Base-by-base conservation (phyloP, 2,329 filamentous ascomycete species). In the Diaporthe sp. region DNA sequence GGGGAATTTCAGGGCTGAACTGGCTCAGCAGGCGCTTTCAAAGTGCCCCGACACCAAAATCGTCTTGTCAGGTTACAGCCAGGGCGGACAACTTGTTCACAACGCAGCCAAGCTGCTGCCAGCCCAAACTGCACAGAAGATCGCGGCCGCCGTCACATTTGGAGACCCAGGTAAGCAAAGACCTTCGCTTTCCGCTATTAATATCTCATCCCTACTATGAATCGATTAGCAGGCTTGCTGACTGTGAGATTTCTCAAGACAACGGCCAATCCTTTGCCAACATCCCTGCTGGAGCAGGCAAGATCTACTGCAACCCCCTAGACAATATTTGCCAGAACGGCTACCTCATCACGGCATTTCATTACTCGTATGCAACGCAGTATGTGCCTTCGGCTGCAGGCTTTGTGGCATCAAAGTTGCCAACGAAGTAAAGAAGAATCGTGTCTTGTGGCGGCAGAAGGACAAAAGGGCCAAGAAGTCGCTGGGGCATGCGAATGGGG, bases 61-160 rank as follows among this genome's bases (percentile, higher is more conserved):
- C 38, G 81, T 85, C 12, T 79, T 86, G 77, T 80, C 83, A 17
- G 84, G 84, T 8, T 86, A 78, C 30, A 76, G 74, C 50, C 78
- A 79, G 72, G 78, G 78, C 13, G 77, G 75, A 4, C 77, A 78
- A 52, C 72, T 79, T 19, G 78, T 78, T 17, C 78, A 78, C 74
- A 78, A 78, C n/a, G 76, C 78, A 8, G 73, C 69, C 38, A 52
- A 58, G 40, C 30, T 69, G 33, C 52, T 75, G 19, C 42, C 73
- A 1, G 52, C 60, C 5, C 17, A 61, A 9, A n/a, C 47, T 4
- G 33, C 33, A 19, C 22, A 45, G 47, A 68, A 69, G 19, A 40
- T 74, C 33, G 69, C 70, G 22, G 69, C 58, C 10, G 73, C 73
- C 3, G 54, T 73, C n/a, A 68, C 72, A n/a, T 75, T 75, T 22